These are phyloP conservation scores for Gloeostereum incarnatum DNA, from an alignment of 768 basidiomycete species.

Conservation along the genomic window DNA sequence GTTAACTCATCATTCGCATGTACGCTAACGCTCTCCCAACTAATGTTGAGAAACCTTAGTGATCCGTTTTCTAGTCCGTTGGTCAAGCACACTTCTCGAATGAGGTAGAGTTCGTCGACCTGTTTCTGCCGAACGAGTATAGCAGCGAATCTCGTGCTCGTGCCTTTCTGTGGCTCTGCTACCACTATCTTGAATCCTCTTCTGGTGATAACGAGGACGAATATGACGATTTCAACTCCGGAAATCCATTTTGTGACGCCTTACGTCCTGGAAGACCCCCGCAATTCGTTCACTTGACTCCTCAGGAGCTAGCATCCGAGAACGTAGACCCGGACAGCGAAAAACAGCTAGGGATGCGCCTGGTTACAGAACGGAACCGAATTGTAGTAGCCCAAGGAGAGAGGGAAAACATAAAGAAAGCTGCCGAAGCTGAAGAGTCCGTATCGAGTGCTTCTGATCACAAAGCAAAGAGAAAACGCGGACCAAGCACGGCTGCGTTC, in stretches of 20 bases:
- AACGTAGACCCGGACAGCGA: conserved; percentile 40
- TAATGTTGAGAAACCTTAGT: background rate
- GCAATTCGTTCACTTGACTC: conserved; percentile 25
- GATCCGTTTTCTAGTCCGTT: conserved; percentile 16
- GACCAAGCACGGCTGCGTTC: no score
- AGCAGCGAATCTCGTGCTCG: conserved; percentile 37
- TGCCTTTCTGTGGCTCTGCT: conserved; percentile 41
- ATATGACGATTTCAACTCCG: conserved; percentile 23
- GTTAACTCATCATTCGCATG: conserved; percentile 49
- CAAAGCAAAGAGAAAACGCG: conserved; percentile 12
- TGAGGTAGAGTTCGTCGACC: conserved; percentile 36
- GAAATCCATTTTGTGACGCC: conserved; percentile 57
- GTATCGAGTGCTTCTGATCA: conserved; percentile 10
- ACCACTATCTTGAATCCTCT: conserved; percentile 56
- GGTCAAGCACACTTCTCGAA: conserved; percentile 29
- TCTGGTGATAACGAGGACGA: conserved; percentile 23
- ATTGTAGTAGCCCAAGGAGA: conserved; percentile 22
- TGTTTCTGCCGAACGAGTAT: conserved; percentile 39
- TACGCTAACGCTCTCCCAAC: conserved; percentile 15
- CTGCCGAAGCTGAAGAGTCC: conserved; percentile 9
- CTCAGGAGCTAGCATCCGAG: conserved; percentile 28
- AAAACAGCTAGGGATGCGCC: conserved; percentile 24
- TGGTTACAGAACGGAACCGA: conserved; percentile 27
- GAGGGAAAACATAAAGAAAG: conserved; percentile 13
- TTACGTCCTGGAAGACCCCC: conserved; percentile 24